These are phyloP conservation scores for Cruciata laevipes DNA, from an alignment of 257 asterid genomes.

Conservation along the genomic window DNA sequence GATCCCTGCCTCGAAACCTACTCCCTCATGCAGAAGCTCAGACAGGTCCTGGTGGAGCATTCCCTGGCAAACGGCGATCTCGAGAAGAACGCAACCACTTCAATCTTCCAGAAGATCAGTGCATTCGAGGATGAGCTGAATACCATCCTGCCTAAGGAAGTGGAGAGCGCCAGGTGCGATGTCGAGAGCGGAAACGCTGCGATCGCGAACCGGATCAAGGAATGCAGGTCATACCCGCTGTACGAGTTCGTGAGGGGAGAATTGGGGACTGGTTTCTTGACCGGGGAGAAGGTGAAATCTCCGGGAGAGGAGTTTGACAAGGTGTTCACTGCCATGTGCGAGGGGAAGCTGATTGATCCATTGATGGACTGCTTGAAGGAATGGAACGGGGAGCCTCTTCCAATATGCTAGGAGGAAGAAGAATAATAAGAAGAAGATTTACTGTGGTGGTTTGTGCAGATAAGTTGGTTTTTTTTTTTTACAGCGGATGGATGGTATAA, in stretches of 20 bases:
- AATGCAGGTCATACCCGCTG: conserved; percentile 24
- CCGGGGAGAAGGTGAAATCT: conserved; percentile 25
- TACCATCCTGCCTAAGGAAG: conserved; percentile 24
- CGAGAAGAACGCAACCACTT: conserved; percentile 16
- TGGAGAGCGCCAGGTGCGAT: conserved; percentile 16
- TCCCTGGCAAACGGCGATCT: conserved; percentile 20
- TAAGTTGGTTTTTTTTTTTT: background rate
- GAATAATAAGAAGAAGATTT: background rate
- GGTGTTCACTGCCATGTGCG: conserved; percentile 24
- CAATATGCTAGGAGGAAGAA: conserved; percentile 16
- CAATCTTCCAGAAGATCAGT: conserved; percentile 24
- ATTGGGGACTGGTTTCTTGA: conserved; percentile 15
- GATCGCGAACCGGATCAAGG: conserved; percentile 17
- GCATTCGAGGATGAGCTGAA: conserved; percentile 21
- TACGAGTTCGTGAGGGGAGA: conserved; percentile 23
- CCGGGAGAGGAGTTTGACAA: conserved; percentile 29
- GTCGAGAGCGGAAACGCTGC: conserved; percentile 19
- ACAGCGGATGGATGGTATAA: background rate
- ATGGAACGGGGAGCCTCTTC: conserved; percentile 26
- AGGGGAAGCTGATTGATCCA: conserved; percentile 27
- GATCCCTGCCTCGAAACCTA: conserved; percentile 26
- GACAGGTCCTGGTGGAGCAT: conserved; percentile 24
- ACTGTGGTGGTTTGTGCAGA: background rate
- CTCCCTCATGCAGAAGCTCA: conserved; percentile 25
- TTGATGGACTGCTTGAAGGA: conserved; percentile 27